phyloP scores from a whole-genome alignment of 768 basidiomycete genomes.

The Amanita pseudoporphyria region DNA sequence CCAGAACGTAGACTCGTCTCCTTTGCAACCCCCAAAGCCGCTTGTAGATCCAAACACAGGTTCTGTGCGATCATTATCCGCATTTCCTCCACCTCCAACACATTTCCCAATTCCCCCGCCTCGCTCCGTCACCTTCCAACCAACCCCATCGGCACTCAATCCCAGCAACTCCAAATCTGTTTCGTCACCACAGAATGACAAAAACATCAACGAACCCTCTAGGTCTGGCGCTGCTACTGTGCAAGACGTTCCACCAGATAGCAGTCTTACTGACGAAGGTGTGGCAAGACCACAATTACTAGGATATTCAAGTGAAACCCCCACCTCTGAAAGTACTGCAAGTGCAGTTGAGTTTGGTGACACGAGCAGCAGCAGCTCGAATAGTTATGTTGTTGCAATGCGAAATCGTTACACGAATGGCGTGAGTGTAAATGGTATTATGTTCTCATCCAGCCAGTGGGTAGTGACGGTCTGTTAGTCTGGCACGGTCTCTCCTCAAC shows the following conservation, averaged over 20 bases:
- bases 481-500: conserved; percentile 41
- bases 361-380: conserved; percentile 37
- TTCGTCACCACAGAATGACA: neutral
- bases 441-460: conserved; percentile 1
- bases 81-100: conserved; percentile 64
- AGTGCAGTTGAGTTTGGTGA: conserved; percentile 36
- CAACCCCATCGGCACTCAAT: neutral
- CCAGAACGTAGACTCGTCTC: conserved; percentile 15
- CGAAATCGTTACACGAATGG: conserved; percentile 49
- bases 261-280: neutral
- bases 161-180: neutral
- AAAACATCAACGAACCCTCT: neutral
- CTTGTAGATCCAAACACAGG: conserved; percentile 33
- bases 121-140: conserved; percentile 1
- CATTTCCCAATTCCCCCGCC: conserved; percentile 49
- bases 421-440: conserved; percentile 28
- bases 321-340: neutral
- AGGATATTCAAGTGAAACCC: neutral
- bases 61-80: conserved; percentile 61
- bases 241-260: neutral
- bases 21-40: conserved; percentile 26
- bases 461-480: conserved; percentile 24
- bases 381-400: conserved; percentile 61
- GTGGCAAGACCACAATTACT: neutral
- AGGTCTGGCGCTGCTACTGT: neutral